Percentiles rank a stretch among this genome's conserved stretches.
Conservation (phyloP, 371 early-diverging fungal species). For the Mortierella sp. region DNA sequence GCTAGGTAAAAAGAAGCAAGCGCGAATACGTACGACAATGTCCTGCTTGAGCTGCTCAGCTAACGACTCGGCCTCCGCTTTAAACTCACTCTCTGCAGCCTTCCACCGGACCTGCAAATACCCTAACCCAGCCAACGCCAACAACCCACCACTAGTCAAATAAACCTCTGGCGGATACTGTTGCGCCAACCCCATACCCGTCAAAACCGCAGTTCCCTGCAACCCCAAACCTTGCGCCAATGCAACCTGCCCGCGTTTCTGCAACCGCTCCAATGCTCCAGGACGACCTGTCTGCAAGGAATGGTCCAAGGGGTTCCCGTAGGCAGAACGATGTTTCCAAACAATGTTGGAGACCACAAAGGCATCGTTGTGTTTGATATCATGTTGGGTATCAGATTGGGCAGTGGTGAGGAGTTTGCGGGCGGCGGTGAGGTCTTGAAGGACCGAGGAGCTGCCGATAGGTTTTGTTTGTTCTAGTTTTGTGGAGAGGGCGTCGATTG, state of each 20-base stretch:
- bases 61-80: conserved; percentile 38
- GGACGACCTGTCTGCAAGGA: conserved; percentile 25
- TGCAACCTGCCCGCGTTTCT: conserved; percentile 50
- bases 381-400: conserved; percentile 31
- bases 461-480: conserved; percentile 35
- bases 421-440: conserved; percentile 32
- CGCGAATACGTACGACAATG: conserved; percentile 30
- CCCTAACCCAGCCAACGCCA: conserved; percentile 50
- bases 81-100: conserved; percentile 56
- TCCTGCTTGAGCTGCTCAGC: conserved; percentile 51
- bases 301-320: conserved; percentile 33
- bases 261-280: conserved; percentile 47
- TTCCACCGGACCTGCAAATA: conserved; percentile 57
- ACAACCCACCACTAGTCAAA: conserved; percentile 35
- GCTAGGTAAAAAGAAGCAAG: not conserved
- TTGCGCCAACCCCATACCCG: conserved; percentile 47
- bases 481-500: conserved; percentile 23
- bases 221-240: conserved; percentile 53
- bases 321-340: conserved; percentile 50
- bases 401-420: conserved; percentile 30
- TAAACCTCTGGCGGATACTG: conserved; percentile 57
- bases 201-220: conserved; percentile 43
- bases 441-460: conserved; percentile 34
- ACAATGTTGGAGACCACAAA: conserved; percentile 53
- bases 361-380: conserved; percentile 51